phyloP scores from a whole-genome alignment of 129 eudicot species.

The Chrysanthemum seticuspe region DNA sequence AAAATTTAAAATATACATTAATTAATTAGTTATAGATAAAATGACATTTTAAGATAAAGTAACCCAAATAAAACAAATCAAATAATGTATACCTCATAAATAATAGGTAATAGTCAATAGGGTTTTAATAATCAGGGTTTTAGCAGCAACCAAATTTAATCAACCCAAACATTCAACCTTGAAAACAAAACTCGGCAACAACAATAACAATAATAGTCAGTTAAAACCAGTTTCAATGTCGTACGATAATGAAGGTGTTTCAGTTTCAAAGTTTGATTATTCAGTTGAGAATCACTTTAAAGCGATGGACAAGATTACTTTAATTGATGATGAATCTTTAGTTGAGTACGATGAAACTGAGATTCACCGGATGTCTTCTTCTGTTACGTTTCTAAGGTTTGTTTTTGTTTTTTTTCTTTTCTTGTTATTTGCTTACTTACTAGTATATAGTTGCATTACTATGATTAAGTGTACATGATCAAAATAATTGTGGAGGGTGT shows the following conservation, averaged over 20 bases:
- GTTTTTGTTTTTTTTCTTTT: not conserved
- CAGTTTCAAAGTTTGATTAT: slow-evolving; percentile 52
- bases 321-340: slow-evolving; percentile 32
- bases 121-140: no score
- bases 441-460: not conserved
- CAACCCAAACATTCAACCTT: no score
- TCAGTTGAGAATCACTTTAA: slow-evolving; percentile 68
- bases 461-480: no score
- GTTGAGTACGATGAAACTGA: slow-evolving; percentile 40
- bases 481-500: no score
- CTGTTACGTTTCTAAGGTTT: slow-evolving; percentile 71
- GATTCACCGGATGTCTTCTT: slow-evolving; percentile 51
- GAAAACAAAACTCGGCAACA: not conserved
- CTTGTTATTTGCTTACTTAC: not conserved
- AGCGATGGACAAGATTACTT: slow-evolving; percentile 47
- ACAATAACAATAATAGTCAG: slow-evolving; percentile 1
- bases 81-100: no score
- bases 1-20: no score
- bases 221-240: slow-evolving; percentile 3
- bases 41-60: no score
- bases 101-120: no score
- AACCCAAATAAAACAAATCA: no score
- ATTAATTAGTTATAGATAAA: no score
- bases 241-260: slow-evolving; percentile 3
- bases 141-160: no score